Evolutionary conservation across 176 grass and related monocot species (phyloP), one percentile per base, ranked within the genome.

Genomic region (Elaeis guineensis): DNA sequence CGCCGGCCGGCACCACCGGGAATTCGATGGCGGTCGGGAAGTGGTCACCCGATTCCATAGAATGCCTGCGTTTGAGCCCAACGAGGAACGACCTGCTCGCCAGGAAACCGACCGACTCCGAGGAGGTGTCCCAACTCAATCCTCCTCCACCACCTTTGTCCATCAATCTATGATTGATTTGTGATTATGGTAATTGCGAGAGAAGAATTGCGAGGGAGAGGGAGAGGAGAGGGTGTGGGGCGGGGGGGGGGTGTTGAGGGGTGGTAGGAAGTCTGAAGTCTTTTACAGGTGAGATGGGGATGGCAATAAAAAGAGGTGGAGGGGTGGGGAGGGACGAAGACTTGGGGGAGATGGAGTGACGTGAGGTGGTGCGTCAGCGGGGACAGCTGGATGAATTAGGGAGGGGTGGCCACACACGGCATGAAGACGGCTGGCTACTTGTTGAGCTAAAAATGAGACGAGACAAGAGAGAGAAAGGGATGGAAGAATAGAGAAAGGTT

Each of bases 301-400:
- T 50, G 53, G 51, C 77, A 72, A 79, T 85, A 78, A 74, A 79
- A 84, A 69, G 53, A 63, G 17, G 52, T 16, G 19, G 21, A 26
- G 28, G 28, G 28, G 28, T 6, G 28, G 50, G 17, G 49, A 9
- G 19, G 52, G 57, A n/a, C 44, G 19, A 21, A 6, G 18, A 66
- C 35, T 44, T 44, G 35, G 30, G 35, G 35, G 35, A n/a, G 35
- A 12, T 39, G 11, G 9, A 12, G 2, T 95, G 86, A 90, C 83
- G 73, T 82, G 80, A 95, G 83, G 65, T 61, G 21, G 69, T 95
- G 86, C 86, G 86, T 95, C 90, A 90, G 69, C 49, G 19, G 1
- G 17, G 19, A 30, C 49, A 78, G 78, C 76, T 83, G 80, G 80
- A 77, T 50, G 5, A 35, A 3, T 19, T 0, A 4, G 20, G 64